Evolutionary conservation across 352 stramenopile genomes (phyloP), one percentile per base, ranked within the genome.

Genomic region (Phytophthora chlamydospora): DNA sequence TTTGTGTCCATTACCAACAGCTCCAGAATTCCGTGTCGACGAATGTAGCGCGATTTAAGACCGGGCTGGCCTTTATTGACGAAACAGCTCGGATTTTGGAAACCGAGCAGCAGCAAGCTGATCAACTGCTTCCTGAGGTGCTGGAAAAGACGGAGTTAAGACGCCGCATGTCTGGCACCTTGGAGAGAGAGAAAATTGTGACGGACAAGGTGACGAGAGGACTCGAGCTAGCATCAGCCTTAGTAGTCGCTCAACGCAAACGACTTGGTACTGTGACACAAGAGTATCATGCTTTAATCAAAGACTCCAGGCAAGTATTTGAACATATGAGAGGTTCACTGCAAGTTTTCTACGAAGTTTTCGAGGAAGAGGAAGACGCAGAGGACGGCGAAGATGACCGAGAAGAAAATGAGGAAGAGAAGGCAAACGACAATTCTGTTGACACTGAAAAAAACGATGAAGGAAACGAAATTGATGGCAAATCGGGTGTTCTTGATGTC

Each of bases 151-250:
- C 77, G 0, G 76, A 77, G 3, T 24, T 75, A 7, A 77, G 76
- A 38, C 63, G 83, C 2, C 58, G 54, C 16, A 88, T 90, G 80
- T 91, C 80, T 3, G 83, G 75, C 0, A 85, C 67, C 10, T 52
- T 89, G n/a, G 80, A 91, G 41, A 76, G 73, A 27, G 78, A 90
- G 33, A 75, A 84, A 31, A 63, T 88, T 6, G 44, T 62, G 10
- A 48, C 71, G 1, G 75, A 70, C 17, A 93, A 91, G 48, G 55
- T 90, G 6, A 59, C 58, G 2, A 64, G 68, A 33, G 72, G 67
- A 0, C 70, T 91, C 2, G 78, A 87, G 34, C 50, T 89, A 13
- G 82, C 83, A 10, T 72, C 75, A 0, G 58, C 39, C 4, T 41
- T 80, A 1, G 68, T 68, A 0, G 62, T 72, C 3, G 58, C 68